Conservation (phyloP, 306 rosid genomes). For the Lupinus albus region DNA sequence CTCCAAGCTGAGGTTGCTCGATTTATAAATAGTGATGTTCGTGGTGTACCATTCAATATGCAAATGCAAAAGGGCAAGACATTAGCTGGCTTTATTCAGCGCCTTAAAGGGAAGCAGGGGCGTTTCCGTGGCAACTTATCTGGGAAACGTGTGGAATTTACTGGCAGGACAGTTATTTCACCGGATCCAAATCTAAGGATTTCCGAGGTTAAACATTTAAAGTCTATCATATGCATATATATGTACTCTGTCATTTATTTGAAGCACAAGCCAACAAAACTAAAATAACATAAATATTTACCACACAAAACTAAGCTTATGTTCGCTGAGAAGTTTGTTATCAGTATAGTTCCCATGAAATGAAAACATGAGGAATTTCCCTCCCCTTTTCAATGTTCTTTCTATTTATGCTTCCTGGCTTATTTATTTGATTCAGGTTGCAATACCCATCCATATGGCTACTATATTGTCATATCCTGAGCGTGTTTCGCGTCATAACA, state of each 20-base stretch:
- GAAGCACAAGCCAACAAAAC: slow-evolving; percentile 19
- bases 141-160: slow-evolving; percentile 92
- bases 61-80: slow-evolving; percentile 52
- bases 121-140: slow-evolving; percentile 90
- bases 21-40: slow-evolving; percentile 82
- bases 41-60: slow-evolving; percentile 55
- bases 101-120: slow-evolving; percentile 93
- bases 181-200: slow-evolving; percentile 96
- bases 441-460: slow-evolving; percentile 94
- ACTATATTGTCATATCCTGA: slow-evolving; percentile 82
- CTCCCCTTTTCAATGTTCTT: slow-evolving; percentile 25
- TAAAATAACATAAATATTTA: slow-evolving; percentile 17
- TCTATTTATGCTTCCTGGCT: slow-evolving; percentile 28
- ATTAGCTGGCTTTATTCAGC: slow-evolving; percentile 79
- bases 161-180: slow-evolving; percentile 96
- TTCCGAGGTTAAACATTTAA: slow-evolving; percentile 64
- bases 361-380: slow-evolving; percentile 1
- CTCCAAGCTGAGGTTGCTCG: slow-evolving; percentile 85
- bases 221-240: slow-evolving; percentile 22
- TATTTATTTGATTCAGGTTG: slow-evolving; percentile 65
- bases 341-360: slow-evolving; percentile 24
- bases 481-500: slow-evolving; percentile 83
- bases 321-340: not conserved
- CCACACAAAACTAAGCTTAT: not conserved
- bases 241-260: slow-evolving; percentile 31